Conservation (phyloP, 1,284 basidiomycete species). For the Ceratobasidium sp. region DNA sequence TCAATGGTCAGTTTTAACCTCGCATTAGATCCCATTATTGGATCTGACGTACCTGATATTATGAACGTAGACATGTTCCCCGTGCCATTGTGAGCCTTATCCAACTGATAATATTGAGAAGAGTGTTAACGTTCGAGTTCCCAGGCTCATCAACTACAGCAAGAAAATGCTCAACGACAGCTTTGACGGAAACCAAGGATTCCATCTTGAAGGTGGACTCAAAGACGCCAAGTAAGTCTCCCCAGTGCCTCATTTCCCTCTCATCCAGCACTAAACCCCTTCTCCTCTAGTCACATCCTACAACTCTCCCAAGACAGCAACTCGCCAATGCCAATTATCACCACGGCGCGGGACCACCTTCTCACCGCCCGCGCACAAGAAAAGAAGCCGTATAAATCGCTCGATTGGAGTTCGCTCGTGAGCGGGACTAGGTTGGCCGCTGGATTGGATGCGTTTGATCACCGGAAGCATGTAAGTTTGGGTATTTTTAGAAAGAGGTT, state of each 20-base stretch:
- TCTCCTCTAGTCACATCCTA: slow-evolving; percentile 69
- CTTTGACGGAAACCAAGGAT: slow-evolving; percentile 85
- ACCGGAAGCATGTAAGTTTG: slow-evolving; percentile 54
- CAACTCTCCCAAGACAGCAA: slow-evolving; percentile 73
- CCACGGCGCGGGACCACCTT: slow-evolving; percentile 77
- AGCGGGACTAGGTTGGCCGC: slow-evolving; percentile 78
- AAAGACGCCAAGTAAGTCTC: slow-evolving; percentile 76
- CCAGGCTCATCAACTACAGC: slow-evolving; percentile 72
- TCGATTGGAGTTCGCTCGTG: slow-evolving; percentile 82
- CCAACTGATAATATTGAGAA: slow-evolving; percentile 50
- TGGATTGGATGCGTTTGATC: slow-evolving; percentile 75
- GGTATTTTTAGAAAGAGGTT: not conserved
- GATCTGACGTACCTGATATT: slow-evolving; percentile 28
- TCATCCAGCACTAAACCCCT: not conserved
- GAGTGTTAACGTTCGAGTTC: slow-evolving; percentile 43
- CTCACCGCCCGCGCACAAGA: slow-evolving; percentile 82
- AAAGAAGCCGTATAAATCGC: slow-evolving; percentile 64
- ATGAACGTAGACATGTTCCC: slow-evolving; percentile 68
- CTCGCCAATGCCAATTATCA: slow-evolving; percentile 85
- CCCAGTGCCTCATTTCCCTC: not conserved
- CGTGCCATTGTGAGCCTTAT: slow-evolving; percentile 66
- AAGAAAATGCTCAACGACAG: slow-evolving; percentile 77
- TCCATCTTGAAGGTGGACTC: slow-evolving; percentile 90
- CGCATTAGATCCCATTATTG: slow-evolving; percentile 48
- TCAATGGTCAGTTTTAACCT: slow-evolving; percentile 65